phyloP scores from a whole-genome alignment of 2,329 filamentous ascomycete species.

The Geosmithia flava region DNA sequence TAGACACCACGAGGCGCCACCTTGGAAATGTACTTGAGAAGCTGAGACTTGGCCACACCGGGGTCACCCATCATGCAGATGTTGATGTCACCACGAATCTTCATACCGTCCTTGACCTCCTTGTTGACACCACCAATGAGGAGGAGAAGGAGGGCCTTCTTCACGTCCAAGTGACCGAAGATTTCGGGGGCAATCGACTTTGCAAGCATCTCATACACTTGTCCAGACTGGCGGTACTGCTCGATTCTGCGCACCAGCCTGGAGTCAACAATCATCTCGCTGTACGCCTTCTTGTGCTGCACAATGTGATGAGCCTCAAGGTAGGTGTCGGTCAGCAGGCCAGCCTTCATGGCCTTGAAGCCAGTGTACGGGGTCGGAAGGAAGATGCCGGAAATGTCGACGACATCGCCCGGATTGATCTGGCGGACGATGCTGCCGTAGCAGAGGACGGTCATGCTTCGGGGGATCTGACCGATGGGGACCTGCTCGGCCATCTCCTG shows the following conservation, averaged over 20 bases:
- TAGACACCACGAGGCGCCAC: conserved; percentile 88
- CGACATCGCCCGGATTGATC: conserved; percentile 85
- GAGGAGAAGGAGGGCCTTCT: conserved; percentile 91
- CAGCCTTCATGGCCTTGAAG: conserved; percentile 92
- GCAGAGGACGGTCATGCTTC: conserved; percentile 80
- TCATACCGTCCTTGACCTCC: conserved; percentile 95
- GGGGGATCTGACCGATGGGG: conserved; percentile 91
- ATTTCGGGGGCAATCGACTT: conserved; percentile 97
- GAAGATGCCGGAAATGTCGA: conserved; percentile 92
- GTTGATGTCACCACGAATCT: conserved; percentile 97
- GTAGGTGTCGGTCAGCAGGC: conserved; percentile 94
- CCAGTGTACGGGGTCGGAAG: conserved; percentile 97
- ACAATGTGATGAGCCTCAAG: conserved; percentile 86
- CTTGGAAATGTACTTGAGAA: conserved; percentile 97
- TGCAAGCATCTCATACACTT: conserved; percentile 90
- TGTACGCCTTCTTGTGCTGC: conserved; percentile 98
- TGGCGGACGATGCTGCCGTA: conserved; percentile 76
- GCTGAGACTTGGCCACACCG: conserved; percentile 97
- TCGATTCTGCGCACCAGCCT: conserved; percentile 74
- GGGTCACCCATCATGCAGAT: conserved; percentile 98
- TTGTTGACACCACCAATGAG: conserved; percentile 95
- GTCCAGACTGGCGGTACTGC: conserved; percentile 70
- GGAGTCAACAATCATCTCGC: conserved; percentile 76
- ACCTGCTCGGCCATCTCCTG: conserved; percentile 99
- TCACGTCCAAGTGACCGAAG: conserved; percentile 90